These are phyloP conservation scores for Candida pseudoglaebosa DNA, from an alignment of 805 yeast genomes.

Conservation along the genomic window DNA sequence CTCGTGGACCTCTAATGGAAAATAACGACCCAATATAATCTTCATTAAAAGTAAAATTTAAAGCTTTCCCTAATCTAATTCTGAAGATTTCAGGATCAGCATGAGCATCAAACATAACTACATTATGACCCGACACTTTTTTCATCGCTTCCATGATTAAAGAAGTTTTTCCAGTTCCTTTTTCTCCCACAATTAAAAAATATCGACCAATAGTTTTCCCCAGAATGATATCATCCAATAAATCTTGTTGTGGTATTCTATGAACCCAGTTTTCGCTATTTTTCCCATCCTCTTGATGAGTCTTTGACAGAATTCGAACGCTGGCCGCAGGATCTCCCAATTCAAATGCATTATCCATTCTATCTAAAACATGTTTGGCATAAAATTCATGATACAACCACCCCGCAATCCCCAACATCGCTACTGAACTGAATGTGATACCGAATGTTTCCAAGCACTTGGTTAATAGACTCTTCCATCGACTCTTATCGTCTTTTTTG, in stretches of 20 bases:
- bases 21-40: constrained; percentile 81
- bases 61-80: constrained; percentile 69
- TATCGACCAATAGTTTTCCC: constrained; percentile 69
- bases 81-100: constrained; percentile 82
- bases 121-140: constrained; percentile 57
- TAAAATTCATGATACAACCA: constrained; percentile 64
- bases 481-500: constrained; percentile 12
- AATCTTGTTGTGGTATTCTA: constrained; percentile 58
- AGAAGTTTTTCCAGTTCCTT: constrained; percentile 83
- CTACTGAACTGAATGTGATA: constrained; percentile 64
- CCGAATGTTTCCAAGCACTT: constrained; percentile 66
- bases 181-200: constrained; percentile 72
- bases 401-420: constrained; percentile 70
- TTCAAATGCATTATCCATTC: constrained; percentile 65
- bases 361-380: constrained; percentile 52
- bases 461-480: constrained; percentile 16
- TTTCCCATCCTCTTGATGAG: constrained; percentile 27
- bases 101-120: constrained; percentile 75
- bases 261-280: constrained; percentile 52
- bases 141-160: constrained; percentile 68
- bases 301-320: constrained; percentile 49
- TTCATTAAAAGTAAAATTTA: constrained; percentile 69
- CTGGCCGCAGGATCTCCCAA: constrained; percentile 63
- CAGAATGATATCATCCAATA: constrained; percentile 59
- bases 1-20: constrained; percentile 79